These are phyloP conservation scores for Orbilia quercus DNA, from an alignment of 2,329 filamentous ascomycete species.

Conservation along the genomic window DNA sequence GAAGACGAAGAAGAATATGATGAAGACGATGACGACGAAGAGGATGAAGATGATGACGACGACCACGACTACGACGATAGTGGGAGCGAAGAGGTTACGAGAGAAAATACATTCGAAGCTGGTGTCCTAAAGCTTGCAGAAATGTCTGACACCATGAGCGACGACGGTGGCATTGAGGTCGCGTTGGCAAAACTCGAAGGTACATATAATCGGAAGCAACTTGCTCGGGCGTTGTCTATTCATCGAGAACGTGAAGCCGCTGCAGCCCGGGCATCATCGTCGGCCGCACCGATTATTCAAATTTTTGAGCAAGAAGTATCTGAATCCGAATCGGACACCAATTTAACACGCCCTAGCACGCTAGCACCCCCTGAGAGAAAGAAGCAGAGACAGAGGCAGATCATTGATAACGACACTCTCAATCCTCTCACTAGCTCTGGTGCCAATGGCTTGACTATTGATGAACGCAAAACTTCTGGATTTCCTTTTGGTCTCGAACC, in stretches of 20 bases:
- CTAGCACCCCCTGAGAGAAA: conserved; percentile 46
- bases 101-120: conserved; percentile 78
- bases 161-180: conserved; percentile 91
- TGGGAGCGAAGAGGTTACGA: conserved; percentile 31
- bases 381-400: conserved; percentile 47
- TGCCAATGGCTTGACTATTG: conserved; percentile 37
- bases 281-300: conserved; percentile 30
- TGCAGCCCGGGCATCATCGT: conserved; percentile 16
- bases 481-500: conserved; percentile 47
- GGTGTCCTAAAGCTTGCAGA: conserved; percentile 87
- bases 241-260: conserved; percentile 48
- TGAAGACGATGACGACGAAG: conserved; percentile 26
- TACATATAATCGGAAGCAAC: conserved; percentile 73
- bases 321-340: conserved; percentile 33
- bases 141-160: conserved; percentile 82
- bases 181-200: conserved; percentile 92
- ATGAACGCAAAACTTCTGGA: conserved; percentile 37
- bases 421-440: conserved; percentile 43
- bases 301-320: conserved; percentile 43
- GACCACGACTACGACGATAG: conserved; percentile 63
- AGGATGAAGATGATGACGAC: conserved; percentile 59
- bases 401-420: conserved; percentile 52
- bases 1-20: conserved; percentile 17
- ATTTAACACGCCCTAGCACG: conserved; percentile 29
- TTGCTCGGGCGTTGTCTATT: conserved; percentile 47